A percentile compares a stretch with the other conserved stretches of the same genome.
Evolutionary conservation across 2,329 filamentous ascomycete genomes (phyloP).

Genomic region (Magnaporthiopsis incrustans): DNA sequence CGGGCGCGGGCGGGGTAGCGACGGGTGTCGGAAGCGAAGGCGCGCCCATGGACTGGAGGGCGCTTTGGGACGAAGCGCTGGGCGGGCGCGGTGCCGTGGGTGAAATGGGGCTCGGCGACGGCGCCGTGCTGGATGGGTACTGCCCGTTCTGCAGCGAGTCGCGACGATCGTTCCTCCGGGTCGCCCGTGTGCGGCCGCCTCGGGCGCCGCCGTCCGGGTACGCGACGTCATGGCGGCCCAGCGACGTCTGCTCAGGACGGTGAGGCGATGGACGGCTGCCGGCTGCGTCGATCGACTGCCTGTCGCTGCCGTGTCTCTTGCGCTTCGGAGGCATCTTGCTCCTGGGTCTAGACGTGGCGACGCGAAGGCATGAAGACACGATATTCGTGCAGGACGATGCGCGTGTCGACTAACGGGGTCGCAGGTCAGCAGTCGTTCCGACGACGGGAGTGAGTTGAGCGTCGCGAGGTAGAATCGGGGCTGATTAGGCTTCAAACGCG

Average conservation of each 20-base stretch:
- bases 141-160: slow-evolving; percentile 37
- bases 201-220: slow-evolving; percentile 35
- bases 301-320: slow-evolving; percentile 43
- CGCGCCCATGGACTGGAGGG: slow-evolving; percentile 16
- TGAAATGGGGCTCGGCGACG: slow-evolving; percentile 17
- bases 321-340: slow-evolving; percentile 49
- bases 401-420: neutral
- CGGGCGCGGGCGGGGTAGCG: slow-evolving; percentile 23
- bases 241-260: slow-evolving; percentile 46
- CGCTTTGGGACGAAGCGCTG: slow-evolving; percentile 29
- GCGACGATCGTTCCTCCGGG: slow-evolving; percentile 41
- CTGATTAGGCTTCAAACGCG: neutral
- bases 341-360: slow-evolving; percentile 4
- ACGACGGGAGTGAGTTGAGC: neutral
- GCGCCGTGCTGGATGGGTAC: slow-evolving; percentile 16
- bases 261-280: slow-evolving; percentile 52
- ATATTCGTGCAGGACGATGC: neutral
- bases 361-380: neutral
- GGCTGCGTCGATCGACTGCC: slow-evolving; percentile 36
- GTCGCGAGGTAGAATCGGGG: neutral
- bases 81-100: slow-evolving; percentile 26
- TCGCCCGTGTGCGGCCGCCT: slow-evolving; percentile 29
- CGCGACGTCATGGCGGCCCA: slow-evolving; percentile 52
- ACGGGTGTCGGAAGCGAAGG: slow-evolving; percentile 19
- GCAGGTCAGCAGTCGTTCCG: neutral